Evolutionary conservation across 768 basidiomycete genomes (phyloP).

Genomic region (Butyriboletus loyo): DNA sequence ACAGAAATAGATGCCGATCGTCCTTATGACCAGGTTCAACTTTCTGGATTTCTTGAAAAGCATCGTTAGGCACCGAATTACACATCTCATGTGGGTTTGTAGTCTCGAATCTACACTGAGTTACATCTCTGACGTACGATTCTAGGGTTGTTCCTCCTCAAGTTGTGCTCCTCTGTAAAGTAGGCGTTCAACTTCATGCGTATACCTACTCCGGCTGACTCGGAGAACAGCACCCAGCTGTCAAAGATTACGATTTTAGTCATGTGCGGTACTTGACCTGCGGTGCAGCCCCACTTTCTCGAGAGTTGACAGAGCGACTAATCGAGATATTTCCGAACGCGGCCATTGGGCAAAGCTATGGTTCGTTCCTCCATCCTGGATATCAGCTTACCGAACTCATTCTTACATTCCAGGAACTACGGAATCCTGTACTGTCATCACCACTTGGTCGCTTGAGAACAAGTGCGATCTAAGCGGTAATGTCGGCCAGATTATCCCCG

Average conservation of each 20-base stretch:
- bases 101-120: not conserved
- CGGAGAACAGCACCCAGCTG: slow-evolving; percentile 35
- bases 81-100: slow-evolving; percentile 39
- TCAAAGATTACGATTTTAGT: slow-evolving; percentile 39
- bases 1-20: slow-evolving; percentile 44
- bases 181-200: slow-evolving; percentile 10
- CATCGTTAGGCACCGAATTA: slow-evolving; percentile 44
- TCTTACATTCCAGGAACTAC: slow-evolving; percentile 47
- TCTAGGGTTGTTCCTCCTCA: slow-evolving; percentile 46
- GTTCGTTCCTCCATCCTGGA: slow-evolving; percentile 27
- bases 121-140: not conserved
- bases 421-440: slow-evolving; percentile 56
- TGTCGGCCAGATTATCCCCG: slow-evolving; percentile 57
- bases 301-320: slow-evolving; percentile 47
- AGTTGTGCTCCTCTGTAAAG: slow-evolving; percentile 50
- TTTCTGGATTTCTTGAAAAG: slow-evolving; percentile 44
- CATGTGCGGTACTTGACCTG: slow-evolving; percentile 36
- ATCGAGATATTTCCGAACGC: slow-evolving; percentile 45
- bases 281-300: slow-evolving; percentile 60
- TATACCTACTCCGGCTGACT: not conserved
- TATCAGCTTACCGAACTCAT: not conserved
- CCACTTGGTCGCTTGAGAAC: slow-evolving; percentile 43
- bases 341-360: slow-evolving; percentile 61
- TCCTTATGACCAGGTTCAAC: slow-evolving; percentile 45
- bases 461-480: slow-evolving; percentile 50